A percentile compares a stretch with the other conserved stretches of the same genome.
Evolutionary conservation across 768 basidiomycete genomes (phyloP).

Genomic region (Pholiota microspora): DNA sequence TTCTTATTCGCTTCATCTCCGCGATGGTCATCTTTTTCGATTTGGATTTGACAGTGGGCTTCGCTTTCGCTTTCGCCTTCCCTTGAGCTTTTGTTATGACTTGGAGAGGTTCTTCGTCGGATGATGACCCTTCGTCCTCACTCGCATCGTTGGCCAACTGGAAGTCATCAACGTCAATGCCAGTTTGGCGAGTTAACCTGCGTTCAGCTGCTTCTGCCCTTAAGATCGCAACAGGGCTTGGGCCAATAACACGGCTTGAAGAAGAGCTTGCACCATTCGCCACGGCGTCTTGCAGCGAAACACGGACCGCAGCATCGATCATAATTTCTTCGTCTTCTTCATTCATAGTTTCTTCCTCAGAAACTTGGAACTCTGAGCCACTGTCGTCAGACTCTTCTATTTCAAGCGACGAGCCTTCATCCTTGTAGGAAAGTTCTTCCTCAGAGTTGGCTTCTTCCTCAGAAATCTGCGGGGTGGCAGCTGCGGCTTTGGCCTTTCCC

Average conservation of each 20-base stretch:
- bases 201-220: conserved; percentile 57
- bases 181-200: conserved; percentile 35
- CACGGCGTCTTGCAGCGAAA: conserved; percentile 42
- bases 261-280: conserved; percentile 35
- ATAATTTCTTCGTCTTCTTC: conserved; percentile 50
- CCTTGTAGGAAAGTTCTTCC: conserved; percentile 38
- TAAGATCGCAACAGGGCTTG: conserved; percentile 37
- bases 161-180: conserved; percentile 31
- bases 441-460: conserved; percentile 31
- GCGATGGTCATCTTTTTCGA: conserved; percentile 32
- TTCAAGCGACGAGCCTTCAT: conserved; percentile 25
- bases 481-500: conserved; percentile 37
- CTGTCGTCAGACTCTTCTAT: conserved; percentile 53
- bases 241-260: conserved; percentile 29
- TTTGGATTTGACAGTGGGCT: not conserved
- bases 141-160: conserved; percentile 17
- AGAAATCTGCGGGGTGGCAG: conserved; percentile 21
- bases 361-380: conserved; percentile 58
- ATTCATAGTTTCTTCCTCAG: conserved; percentile 29
- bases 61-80: conserved; percentile 14
- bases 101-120: conserved; percentile 32
- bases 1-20: conserved; percentile 26
- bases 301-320: conserved; percentile 54
- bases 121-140: conserved; percentile 10
- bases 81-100: conserved; percentile 27